Evolutionary conservation across 495 filamentous ascomycete genomes (phyloP).

Genomic region (Penicillium ochrochloron): DNA sequence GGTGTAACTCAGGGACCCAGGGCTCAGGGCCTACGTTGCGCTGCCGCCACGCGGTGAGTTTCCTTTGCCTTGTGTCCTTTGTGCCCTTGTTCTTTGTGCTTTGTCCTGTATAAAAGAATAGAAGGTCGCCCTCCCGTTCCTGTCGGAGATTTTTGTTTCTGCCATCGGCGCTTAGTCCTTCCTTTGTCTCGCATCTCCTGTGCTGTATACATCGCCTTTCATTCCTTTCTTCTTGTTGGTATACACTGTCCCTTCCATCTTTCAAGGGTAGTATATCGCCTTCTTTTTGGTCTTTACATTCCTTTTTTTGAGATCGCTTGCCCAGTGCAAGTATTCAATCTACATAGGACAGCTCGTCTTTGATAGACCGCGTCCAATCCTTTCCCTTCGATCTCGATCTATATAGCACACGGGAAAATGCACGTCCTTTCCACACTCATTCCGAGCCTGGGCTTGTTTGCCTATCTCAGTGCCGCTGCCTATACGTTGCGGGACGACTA

Average conservation of each 20-base stretch:
- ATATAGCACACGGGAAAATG: conserved; percentile 40
- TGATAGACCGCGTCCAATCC: conserved; percentile 25
- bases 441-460: conserved; percentile 44
- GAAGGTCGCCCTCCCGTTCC: not conserved
- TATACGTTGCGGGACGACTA: conserved; percentile 57
- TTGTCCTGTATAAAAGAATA: conserved; percentile 16
- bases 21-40: conserved; percentile 12
- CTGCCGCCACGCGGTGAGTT: conserved; percentile 23
- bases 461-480: conserved; percentile 46
- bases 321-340: conserved; percentile 15
- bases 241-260: conserved; percentile 18
- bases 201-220: conserved; percentile 18
- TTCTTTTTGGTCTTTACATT: conserved; percentile 3
- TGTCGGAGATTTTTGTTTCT: conserved; percentile 5
- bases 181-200: conserved; percentile 15
- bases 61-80: conserved; percentile 17
- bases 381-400: conserved; percentile 12
- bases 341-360: conserved; percentile 22
- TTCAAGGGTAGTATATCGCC: conserved; percentile 14
- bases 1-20: conserved; percentile 16
- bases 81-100: conserved; percentile 7
- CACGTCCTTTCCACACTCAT: conserved; percentile 45
- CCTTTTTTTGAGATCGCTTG: conserved; percentile 15
- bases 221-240: conserved; percentile 21
- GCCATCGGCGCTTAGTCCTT: conserved; percentile 17